Base-by-base conservation (phyloP, 192 early-diverging fungal species). In the Hyaloraphidium curvatum region DNA sequence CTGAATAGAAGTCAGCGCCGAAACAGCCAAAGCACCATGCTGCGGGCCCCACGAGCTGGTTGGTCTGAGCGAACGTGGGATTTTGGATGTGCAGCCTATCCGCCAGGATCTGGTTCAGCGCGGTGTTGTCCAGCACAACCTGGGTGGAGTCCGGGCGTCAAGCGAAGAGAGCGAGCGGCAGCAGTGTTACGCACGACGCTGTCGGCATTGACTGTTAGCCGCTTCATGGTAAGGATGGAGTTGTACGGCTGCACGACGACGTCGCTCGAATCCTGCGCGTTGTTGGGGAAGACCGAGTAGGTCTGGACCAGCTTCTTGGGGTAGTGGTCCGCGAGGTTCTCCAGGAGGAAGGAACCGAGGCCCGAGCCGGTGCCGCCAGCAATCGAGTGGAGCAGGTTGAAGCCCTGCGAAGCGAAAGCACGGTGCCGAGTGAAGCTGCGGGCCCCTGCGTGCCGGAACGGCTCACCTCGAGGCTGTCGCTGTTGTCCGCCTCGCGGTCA, bases 231-330 rank as follows among this genome's bases (percentile, higher is more conserved):
- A 53, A 98, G 65, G 68, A 98, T 76, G 16, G 86, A 88, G 68
- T 97, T 97, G 61, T 97, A 97, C 13, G 93, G 93, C 64, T 97
- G 93, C 30, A 97, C 91, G 26, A 97, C 89, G 19, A 93, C 86
- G 61, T 97, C 92, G 33, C 59, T 62, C 4, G 89, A 89, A 31
- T 79, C 78, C 55, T 91, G 86, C 31, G 86, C 83, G 60, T 78
- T 84, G 62, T 98, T 98, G 9, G 94, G 91, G 62, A 97, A 97
- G 17, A 97, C 93, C 3, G 87, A 90, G 58, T 97, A 97, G 13
- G 94, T 95, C 59, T 95, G 91, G 48, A 95, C 79, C 26, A 98
- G 66, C 70, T 98, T 98, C 56, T 95, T 95, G 26, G 94, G 91
- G 53, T 87, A 98, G 55, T 89, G 69, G 62, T 95, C 94, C 59